Percentiles rank a stretch among this genome's conserved stretches.
phyloP scores from a whole-genome alignment of 345 rosid genomes.

The Hibiscus trionum region DNA sequence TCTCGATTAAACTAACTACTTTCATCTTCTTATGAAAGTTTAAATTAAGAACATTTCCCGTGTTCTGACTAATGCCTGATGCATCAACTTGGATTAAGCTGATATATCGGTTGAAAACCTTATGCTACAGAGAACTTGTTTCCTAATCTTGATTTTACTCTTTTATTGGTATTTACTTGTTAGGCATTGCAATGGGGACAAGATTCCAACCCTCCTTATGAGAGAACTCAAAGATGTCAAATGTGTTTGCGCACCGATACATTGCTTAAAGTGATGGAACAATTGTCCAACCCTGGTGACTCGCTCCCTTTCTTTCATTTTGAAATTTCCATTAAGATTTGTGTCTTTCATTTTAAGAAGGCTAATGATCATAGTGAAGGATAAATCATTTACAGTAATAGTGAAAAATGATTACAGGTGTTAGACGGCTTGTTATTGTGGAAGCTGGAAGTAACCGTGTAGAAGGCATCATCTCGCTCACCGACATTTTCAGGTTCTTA shows the following conservation, averaged over 20 bases:
- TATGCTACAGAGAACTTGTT: not conserved
- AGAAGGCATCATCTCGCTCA: conserved; percentile 56
- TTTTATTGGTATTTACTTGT: not conserved
- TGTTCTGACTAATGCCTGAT: not conserved
- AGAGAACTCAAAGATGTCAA: conserved; percentile 57
- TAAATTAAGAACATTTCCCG: not conserved
- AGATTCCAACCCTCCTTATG: conserved; percentile 41
- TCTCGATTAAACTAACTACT: not conserved
- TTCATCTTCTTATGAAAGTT: too few relatives aligned
- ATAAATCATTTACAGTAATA: not conserved
- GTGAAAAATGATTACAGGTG: conserved; percentile 33
- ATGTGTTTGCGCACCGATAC: conserved; percentile 72
- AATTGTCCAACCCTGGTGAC: conserved; percentile 57
- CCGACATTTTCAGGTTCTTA: conserved; percentile 55
- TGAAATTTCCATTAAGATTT: not conserved
- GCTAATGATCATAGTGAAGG: too few relatives aligned
- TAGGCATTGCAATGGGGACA: conserved; percentile 77
- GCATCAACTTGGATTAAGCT: not conserved
- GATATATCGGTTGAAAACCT: not conserved
- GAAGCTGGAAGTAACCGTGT: conserved; percentile 83
- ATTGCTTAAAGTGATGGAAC: conserved; percentile 66
- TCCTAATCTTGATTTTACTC: not conserved
- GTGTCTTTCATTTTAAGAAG: not conserved
- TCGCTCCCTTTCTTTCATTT: not conserved
- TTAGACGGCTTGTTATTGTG: conserved; percentile 58